These are phyloP conservation scores for Staphylotrichum tortipilum DNA, from an alignment of 495 filamentous ascomycete genomes.

Conservation along the genomic window DNA sequence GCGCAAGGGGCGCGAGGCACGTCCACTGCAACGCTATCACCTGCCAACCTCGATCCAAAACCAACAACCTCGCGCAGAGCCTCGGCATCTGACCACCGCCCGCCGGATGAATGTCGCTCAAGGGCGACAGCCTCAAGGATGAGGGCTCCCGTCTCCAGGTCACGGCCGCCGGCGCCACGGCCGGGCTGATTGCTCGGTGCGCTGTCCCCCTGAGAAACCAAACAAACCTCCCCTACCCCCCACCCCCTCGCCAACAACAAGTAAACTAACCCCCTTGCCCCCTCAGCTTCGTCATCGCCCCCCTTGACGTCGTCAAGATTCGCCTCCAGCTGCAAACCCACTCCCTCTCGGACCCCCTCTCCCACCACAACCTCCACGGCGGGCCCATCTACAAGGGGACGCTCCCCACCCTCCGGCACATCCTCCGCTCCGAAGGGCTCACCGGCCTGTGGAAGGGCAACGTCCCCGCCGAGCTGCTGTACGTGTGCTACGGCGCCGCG, in stretches of 20 bases:
- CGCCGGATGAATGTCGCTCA: constrained; percentile 28
- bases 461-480: constrained; percentile 86
- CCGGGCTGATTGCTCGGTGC: constrained; percentile 90
- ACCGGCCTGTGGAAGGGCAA: constrained; percentile 96
- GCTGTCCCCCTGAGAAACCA: too few species aligned
- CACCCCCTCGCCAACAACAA: too few species aligned
- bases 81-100: not conserved
- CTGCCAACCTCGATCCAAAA: too few species aligned
- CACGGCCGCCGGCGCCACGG: constrained; percentile 72
- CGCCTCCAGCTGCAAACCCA: constrained; percentile 85
- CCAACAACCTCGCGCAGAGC: not conserved
- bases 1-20: too few species aligned
- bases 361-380: constrained; percentile 37
- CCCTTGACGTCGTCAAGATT: constrained; percentile 93
- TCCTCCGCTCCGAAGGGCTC: constrained; percentile 70
- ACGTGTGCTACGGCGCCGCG: constrained; percentile 75
- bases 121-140: constrained; percentile 69
- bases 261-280: not conserved
- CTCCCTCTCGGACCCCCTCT: constrained; percentile 61
- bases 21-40: too few species aligned
- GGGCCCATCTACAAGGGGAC: constrained; percentile 75
- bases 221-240: too few species aligned
- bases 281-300: constrained; percentile 74
- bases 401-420: constrained; percentile 62
- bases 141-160: constrained; percentile 83